Conservation (phyloP, 768 basidiomycete species). For the Suillus variegatus region DNA sequence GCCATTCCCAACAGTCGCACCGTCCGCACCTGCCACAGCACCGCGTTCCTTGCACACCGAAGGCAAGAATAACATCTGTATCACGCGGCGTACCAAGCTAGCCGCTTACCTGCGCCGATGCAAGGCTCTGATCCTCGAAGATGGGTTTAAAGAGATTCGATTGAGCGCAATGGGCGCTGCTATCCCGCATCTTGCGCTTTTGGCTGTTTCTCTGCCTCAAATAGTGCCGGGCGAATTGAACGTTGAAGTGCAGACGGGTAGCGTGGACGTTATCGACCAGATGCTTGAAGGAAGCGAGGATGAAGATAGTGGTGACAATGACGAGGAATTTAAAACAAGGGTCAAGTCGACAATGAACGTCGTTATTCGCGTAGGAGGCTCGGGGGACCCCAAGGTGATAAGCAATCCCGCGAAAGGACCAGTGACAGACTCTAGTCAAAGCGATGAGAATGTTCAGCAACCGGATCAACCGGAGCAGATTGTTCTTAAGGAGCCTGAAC, state of each 20-base stretch:
- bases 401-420: slow-evolving; percentile 8
- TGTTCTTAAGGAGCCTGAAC: slow-evolving; percentile 45
- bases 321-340: slow-evolving; percentile 59
- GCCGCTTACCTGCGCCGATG: slow-evolving; percentile 78
- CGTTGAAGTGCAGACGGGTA: slow-evolving; percentile 65
- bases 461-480: slow-evolving; percentile 26
- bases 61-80: slow-evolving; percentile 78
- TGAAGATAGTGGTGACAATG: slow-evolving; percentile 60
- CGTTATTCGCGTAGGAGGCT: slow-evolving; percentile 62
- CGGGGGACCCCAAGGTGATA: slow-evolving; percentile 38
- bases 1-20: slow-evolving; percentile 75
- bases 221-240: slow-evolving; percentile 73
- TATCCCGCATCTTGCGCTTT: slow-evolving; percentile 75
- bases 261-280: slow-evolving; percentile 78
- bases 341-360: slow-evolving; percentile 70
- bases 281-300: slow-evolving; percentile 73
- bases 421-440: slow-evolving; percentile 9
- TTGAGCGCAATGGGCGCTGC: slow-evolving; percentile 88
- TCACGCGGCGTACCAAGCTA: slow-evolving; percentile 75
- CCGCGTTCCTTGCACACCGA: slow-evolving; percentile 77
- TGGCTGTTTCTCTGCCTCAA: slow-evolving; percentile 69
- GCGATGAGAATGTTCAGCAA: slow-evolving; percentile 10
- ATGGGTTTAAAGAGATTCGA: slow-evolving; percentile 79
- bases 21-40: slow-evolving; percentile 77
- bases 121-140: slow-evolving; percentile 67